Evolutionary conservation across 164 flowering plant species (phyloP), one percentile per base, ranked within the genome.

Genomic region (Umbellularia californica): DNA sequence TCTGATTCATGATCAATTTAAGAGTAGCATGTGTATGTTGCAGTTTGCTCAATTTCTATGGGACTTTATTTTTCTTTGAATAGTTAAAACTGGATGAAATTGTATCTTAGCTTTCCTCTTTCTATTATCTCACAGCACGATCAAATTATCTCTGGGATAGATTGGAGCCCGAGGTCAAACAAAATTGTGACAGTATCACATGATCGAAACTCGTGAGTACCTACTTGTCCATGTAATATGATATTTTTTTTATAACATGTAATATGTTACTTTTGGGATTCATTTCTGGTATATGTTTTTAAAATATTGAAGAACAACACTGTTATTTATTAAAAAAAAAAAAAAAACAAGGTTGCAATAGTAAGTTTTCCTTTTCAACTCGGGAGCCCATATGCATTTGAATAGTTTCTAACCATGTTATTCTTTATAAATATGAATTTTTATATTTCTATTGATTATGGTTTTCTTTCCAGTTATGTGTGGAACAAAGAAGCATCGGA

Each of bases 171-270:
- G 70, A 86, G 75, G 73, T 91, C 95, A 50, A 92, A 95, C 87
- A 87, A 85, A 86, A 92, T 95, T 75, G 98, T 95, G n/a, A 93
- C 98, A 22, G 98, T 91, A 69, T 93, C 99, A 73, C 99, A 95
- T 88, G 99, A 95, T 80, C 86, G 99, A 58, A 93, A 93, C 83
- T 93, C 99, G 99, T 95, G 80, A 92, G 99, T 85, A 47, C 70
- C 30, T 68, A 24, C 72, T 71, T 60, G n/a, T 27, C 20, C 28
- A 67, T 76, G 60, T 64, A 62, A 15, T 22, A 33, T 10, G 58
- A 70, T 63, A 20, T 22, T 51, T 30, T 30, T 30, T 30, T 30
- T 0, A 0, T 30, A 30, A 30, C 28, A 67, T 76, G 66, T 52
- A 62, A 15, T 22, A 33, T 10, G 58, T 65, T 63, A 20, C 27